These are phyloP conservation scores for Colletotrichum lini DNA, from an alignment of 2,329 filamentous ascomycete species.

Conservation along the genomic window DNA sequence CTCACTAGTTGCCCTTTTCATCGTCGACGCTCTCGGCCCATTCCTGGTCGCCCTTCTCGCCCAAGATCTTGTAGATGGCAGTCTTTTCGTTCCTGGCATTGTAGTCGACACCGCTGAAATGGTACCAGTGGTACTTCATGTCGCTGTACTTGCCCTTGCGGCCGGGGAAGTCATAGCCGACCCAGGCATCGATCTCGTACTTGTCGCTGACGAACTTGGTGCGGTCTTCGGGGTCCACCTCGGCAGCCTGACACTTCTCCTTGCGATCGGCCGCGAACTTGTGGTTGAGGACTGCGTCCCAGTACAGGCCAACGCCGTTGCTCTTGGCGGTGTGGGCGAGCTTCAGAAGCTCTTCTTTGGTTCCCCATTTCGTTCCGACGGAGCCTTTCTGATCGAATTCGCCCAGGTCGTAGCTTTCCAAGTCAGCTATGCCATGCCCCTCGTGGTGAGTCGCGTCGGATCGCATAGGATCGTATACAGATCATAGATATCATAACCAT, in stretches of 20 bases:
- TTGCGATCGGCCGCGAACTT: slow-evolving; percentile 79
- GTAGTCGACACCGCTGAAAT: slow-evolving; percentile 80
- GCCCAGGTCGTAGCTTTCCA: slow-evolving; percentile 69
- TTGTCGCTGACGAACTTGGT: slow-evolving; percentile 69
- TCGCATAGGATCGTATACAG: slow-evolving; percentile 56
- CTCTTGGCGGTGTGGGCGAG: slow-evolving; percentile 68
- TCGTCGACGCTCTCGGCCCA: slow-evolving; percentile 73
- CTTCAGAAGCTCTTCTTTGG: slow-evolving; percentile 71
- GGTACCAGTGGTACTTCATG: slow-evolving; percentile 78
- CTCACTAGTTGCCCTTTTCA: slow-evolving; percentile 74
- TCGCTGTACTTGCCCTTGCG: slow-evolving; percentile 73
- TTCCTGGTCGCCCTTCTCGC: slow-evolving; percentile 67
- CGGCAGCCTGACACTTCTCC: slow-evolving; percentile 74
- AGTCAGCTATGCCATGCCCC: background rate
- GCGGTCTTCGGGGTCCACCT: slow-evolving; percentile 74
- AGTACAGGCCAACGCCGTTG: slow-evolving; percentile 73
- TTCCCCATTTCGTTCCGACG: slow-evolving; percentile 78
- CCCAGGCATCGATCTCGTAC: slow-evolving; percentile 78
- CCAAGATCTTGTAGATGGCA: slow-evolving; percentile 78
- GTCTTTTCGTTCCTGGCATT: slow-evolving; percentile 70
- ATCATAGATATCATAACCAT: slow-evolving; percentile 81
- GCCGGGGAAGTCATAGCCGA: slow-evolving; percentile 77
- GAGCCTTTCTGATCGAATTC: slow-evolving; percentile 82
- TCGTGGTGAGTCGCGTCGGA: background rate
- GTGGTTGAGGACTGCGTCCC: slow-evolving; percentile 83